Conservation (phyloP, 495 filamentous ascomycete species). For the Astrothelium subdiscretum region DNA sequence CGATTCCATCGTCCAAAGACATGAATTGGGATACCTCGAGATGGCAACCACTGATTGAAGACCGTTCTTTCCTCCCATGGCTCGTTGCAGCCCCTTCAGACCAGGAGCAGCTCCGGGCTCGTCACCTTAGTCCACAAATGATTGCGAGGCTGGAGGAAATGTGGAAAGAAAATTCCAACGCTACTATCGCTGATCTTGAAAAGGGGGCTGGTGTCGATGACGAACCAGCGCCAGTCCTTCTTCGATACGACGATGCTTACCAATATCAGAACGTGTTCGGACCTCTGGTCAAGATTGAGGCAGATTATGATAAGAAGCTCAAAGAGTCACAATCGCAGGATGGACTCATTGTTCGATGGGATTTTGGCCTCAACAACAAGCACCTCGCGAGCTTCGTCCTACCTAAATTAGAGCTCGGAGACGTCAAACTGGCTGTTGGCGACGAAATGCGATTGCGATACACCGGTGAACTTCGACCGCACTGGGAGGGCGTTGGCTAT, state of each 20-base stretch:
- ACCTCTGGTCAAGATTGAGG: slow-evolving; percentile 96
- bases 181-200: slow-evolving; percentile 85
- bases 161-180: slow-evolving; percentile 92
- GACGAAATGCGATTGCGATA: slow-evolving; percentile 98
- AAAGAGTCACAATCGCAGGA: slow-evolving; percentile 98
- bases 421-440: slow-evolving; percentile 95
- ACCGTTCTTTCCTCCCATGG: slow-evolving; percentile 91
- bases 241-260: slow-evolving; percentile 95
- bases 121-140: slow-evolving; percentile 88
- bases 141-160: slow-evolving; percentile 96
- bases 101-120: slow-evolving; percentile 87
- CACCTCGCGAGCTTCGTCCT: slow-evolving; percentile 92
- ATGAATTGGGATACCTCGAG: slow-evolving; percentile 99
- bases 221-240: slow-evolving; percentile 81
- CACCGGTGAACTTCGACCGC: slow-evolving; percentile 81
- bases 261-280: slow-evolving; percentile 99
- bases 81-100: slow-evolving; percentile 83
- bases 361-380: slow-evolving; percentile 94
- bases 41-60: slow-evolving; percentile 96
- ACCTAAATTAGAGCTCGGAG: slow-evolving; percentile 92
- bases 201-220: slow-evolving; percentile 82
- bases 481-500: slow-evolving; percentile 98
- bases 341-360: slow-evolving; percentile 86
- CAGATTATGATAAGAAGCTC: slow-evolving; percentile 98
- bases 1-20: slow-evolving; percentile 93